phyloP scores from a whole-genome alignment of 1,139 yeast species.

The Pneumocystis sp. region DNA sequence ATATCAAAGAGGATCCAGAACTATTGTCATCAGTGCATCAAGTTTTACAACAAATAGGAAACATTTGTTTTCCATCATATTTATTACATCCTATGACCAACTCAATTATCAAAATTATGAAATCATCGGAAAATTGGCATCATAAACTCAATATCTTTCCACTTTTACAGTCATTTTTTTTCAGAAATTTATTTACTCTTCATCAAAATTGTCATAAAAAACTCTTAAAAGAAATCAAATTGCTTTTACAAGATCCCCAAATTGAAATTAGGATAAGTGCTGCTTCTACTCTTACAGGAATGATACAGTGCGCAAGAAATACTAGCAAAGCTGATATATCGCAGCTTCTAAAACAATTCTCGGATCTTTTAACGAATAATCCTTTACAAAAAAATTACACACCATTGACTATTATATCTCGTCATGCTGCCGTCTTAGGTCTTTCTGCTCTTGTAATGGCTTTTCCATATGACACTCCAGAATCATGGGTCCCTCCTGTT shows the following conservation, averaged over 20 bases:
- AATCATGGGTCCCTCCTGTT: conserved; percentile 70
- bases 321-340: background rate
- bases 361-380: background rate
- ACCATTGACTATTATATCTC: conserved; percentile 26
- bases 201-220: conserved; percentile 32
- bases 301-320: conserved; percentile 50
- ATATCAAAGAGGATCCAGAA: conserved; percentile 66
- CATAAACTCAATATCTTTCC: conserved; percentile 56
- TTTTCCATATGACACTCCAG: conserved; percentile 83
- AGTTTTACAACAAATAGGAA: conserved; percentile 42
- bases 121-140: conserved; percentile 40
- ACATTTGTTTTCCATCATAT: conserved; percentile 37
- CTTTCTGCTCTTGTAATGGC: conserved; percentile 81
- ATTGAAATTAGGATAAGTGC: conserved; percentile 68
- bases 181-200: conserved; percentile 52
- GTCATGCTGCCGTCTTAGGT: conserved; percentile 85
- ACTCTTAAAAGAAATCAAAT: conserved; percentile 39
- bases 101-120: conserved; percentile 35
- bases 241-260: conserved; percentile 45
- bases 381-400: conserved; percentile 4
- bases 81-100: conserved; percentile 35
- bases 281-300: conserved; percentile 61
- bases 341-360: background rate
- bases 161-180: conserved; percentile 60
- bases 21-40: conserved; percentile 47